Base-by-base conservation (phyloP, 176 grass and related monocot genomes). In the Puccinellia tenuiflora region DNA sequence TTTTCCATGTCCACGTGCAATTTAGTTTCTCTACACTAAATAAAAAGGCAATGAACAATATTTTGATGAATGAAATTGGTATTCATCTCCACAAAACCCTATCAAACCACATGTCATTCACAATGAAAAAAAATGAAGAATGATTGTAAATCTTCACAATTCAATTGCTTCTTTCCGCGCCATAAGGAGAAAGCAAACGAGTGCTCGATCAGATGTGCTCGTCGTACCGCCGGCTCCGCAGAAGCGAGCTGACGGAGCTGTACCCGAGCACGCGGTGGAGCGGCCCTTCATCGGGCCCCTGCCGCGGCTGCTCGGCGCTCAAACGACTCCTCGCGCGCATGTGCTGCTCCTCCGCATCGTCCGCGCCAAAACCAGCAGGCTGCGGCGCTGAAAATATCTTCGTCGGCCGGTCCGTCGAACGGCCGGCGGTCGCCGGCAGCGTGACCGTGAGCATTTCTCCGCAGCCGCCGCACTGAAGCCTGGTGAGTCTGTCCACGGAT, bases 401-500 rank as follows among this genome's bases (percentile, higher is more conserved):
- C 20, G 50, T 83, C n/a, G 88, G 84, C 39, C 68, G 75, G 30
- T 34, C 65, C 65, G 60, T 26, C 57, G 79, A 8, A 33, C 64
- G 31, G 47, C 42, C 60, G 63, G 11, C 75, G 47, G 13, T 73
- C 30, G 89, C 78, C 73, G 93, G 91, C 80, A 96, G 85, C 75
- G 63, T 86, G 46, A 89, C 71, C 48, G 77, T 30, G 40, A 90
- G 85, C 30, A 46, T 73, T 83, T 93, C 79, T 9, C 68, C 87
- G 59, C 96, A 99, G 39, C 80, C 79, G 40, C 93, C 91, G 57
- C 96, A 99, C 46, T 91, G 65, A 30, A 99, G 76, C 78, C 59
- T 96, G 35, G 83, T 43, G 2, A 67, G 25, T 45, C 53, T 88
- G 54, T 74, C 81, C 17, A 15, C 24, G 2, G 55, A 64, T n/a